Conservation (phyloP, 1,284 basidiomycete genomes). For the Papiliotrema nemorosa region DNA sequence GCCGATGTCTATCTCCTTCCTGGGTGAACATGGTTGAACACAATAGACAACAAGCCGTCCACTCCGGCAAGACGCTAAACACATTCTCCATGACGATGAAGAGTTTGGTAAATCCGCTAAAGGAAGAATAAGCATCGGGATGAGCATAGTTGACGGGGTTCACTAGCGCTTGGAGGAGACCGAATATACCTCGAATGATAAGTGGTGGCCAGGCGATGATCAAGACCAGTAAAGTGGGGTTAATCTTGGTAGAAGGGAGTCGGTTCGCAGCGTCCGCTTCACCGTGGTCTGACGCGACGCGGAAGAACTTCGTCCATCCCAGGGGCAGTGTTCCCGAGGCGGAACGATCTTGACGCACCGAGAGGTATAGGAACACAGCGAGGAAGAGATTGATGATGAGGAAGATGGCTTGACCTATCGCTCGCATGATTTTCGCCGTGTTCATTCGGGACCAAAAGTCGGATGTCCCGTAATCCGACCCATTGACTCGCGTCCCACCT, state of each 20-base stretch:
- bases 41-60: slow-evolving; percentile 17
- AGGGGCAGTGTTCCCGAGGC: slow-evolving; percentile 11
- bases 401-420: slow-evolving; percentile 29
- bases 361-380: slow-evolving; percentile 14
- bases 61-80: slow-evolving; percentile 18
- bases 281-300: slow-evolving; percentile 11
- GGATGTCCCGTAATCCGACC: slow-evolving; percentile 2
- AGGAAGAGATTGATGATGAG: slow-evolving; percentile 25
- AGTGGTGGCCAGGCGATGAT: slow-evolving; percentile 18
- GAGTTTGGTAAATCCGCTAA: slow-evolving; percentile 7
- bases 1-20: neutral
- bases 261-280: slow-evolving; percentile 8
- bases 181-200: slow-evolving; percentile 26
- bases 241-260: neutral
- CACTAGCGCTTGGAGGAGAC: slow-evolving; percentile 26
- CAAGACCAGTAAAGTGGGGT: slow-evolving; percentile 13
- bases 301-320: slow-evolving; percentile 13
- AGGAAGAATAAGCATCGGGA: slow-evolving; percentile 9
- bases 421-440: slow-evolving; percentile 17
- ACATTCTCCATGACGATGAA: slow-evolving; percentile 15
- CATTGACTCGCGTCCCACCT: slow-evolving; percentile 24
- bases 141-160: slow-evolving; percentile 17
- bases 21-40: slow-evolving; percentile 14
- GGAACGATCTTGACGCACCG: slow-evolving; percentile 13
- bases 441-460: slow-evolving; percentile 13